Conservation (phyloP, 257 asterid species). For the Nicotiana noctiflora region DNA sequence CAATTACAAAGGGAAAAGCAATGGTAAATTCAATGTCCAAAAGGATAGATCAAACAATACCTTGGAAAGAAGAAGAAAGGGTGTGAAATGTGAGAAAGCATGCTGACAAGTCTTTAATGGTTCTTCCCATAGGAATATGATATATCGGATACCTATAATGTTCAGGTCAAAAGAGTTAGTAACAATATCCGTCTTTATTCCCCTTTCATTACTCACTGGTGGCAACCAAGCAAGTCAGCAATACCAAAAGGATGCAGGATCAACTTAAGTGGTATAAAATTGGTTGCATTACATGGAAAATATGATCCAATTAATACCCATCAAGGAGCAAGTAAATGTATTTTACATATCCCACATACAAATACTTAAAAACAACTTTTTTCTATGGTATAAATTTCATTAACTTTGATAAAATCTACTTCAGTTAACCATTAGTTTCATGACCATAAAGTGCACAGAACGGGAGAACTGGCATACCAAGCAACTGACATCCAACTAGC, state of each 20-base stretch:
- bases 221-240: not conserved
- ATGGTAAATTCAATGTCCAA: not conserved
- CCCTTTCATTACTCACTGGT: not conserved
- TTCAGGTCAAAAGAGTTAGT: conserved; percentile 12
- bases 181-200: not conserved
- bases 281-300: not conserved
- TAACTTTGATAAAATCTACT: not conserved
- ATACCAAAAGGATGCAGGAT: not conserved
- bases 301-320: not conserved
- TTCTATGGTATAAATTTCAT: not conserved
- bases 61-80: conserved; percentile 52
- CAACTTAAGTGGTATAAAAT: not conserved
- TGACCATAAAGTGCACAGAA: not conserved
- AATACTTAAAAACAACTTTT: not conserved
- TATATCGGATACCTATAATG: conserved; percentile 48
- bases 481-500: conserved; percentile 56
- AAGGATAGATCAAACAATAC: conserved; percentile 7
- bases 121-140: conserved; percentile 47
- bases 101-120: conserved; percentile 41
- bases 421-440: not conserved
- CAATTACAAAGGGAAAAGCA: not conserved
- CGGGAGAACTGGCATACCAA: conserved; percentile 20
- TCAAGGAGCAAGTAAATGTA: not conserved
- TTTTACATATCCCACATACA: not conserved
- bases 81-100: conserved; percentile 52